Evolutionary conservation across 225 moss, liverwort and hornwort species (phyloP).

Genomic region (Physcomitrellopsis africana): DNA sequence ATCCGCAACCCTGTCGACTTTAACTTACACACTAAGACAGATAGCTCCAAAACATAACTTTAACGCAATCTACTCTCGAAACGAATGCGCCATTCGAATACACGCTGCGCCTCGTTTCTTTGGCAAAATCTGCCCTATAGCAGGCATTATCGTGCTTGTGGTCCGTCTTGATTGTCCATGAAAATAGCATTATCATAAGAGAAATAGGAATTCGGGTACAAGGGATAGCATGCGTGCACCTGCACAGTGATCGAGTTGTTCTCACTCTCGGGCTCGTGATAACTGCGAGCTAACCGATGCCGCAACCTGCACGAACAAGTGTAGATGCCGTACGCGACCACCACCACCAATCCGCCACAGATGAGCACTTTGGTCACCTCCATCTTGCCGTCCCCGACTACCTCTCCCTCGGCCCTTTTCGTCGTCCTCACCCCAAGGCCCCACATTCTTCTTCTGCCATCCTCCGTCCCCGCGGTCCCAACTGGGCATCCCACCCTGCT

Average conservation of each 20-base stretch:
- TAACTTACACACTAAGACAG: background rate
- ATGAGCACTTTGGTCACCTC: conserved; percentile 44
- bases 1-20: background rate
- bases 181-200: background rate
- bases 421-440: conserved; percentile 29
- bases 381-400: conserved; percentile 27
- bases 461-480: background rate
- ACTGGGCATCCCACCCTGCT: conserved; percentile 30
- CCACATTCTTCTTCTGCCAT: conserved; percentile 37
- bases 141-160: background rate
- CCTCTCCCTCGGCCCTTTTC: conserved; percentile 5
- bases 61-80: background rate
- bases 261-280: background rate
- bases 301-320: conserved; percentile 30
- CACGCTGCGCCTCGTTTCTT: too few relatives aligned
- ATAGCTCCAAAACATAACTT: background rate
- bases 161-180: background rate
- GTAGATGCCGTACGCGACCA: conserved; percentile 41
- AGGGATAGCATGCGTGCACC: background rate
- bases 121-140: background rate
- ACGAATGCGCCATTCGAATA: background rate
- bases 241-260: background rate
- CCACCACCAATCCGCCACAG: conserved; percentile 39
- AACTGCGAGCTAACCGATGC: conserved; percentile 18
- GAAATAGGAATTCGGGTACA: background rate